Conservation (phyloP, 2,329 filamentous ascomycete species). For the Arthrobotrys iridis region DNA sequence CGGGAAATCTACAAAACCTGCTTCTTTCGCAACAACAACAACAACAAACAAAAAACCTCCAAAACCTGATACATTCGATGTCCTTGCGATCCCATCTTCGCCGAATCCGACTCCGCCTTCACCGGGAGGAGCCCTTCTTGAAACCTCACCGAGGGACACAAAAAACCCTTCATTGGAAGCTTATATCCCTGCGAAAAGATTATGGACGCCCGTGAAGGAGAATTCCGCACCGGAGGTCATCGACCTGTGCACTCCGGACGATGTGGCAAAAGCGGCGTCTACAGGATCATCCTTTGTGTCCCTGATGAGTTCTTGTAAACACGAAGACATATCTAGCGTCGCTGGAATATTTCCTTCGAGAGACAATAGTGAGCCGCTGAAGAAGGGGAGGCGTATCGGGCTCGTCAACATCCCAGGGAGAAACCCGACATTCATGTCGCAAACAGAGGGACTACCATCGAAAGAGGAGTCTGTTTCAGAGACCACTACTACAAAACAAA, state of each 20-base stretch:
- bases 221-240: conserved; percentile 36
- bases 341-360: too few relatives aligned
- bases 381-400: conserved; percentile 25
- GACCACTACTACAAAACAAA: background rate
- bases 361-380: conserved; percentile 7
- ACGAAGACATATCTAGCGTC: background rate
- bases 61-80: conserved; percentile 25
- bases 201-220: conserved; percentile 46
- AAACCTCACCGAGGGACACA: conserved; percentile 31
- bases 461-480: background rate
- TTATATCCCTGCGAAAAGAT: conserved; percentile 38
- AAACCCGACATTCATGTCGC: background rate
- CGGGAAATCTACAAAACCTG: conserved; percentile 23
- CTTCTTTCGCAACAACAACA: background rate
- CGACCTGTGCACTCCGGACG: conserved; percentile 44
- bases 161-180: conserved; percentile 7
- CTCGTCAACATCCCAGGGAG: conserved; percentile 9
- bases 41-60: background rate
- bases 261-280: background rate
- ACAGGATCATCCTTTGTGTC: conserved; percentile 16
- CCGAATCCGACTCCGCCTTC: conserved; percentile 2
- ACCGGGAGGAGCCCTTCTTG: conserved; percentile 4
- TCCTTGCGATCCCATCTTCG: conserved; percentile 37
- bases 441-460: background rate
- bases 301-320: conserved; percentile 23